Evolutionary conservation across 2,329 filamentous ascomycete genomes (phyloP), one percentile per base, ranked within the genome.

Genomic region (Hymenoscyphus albidus): DNA sequence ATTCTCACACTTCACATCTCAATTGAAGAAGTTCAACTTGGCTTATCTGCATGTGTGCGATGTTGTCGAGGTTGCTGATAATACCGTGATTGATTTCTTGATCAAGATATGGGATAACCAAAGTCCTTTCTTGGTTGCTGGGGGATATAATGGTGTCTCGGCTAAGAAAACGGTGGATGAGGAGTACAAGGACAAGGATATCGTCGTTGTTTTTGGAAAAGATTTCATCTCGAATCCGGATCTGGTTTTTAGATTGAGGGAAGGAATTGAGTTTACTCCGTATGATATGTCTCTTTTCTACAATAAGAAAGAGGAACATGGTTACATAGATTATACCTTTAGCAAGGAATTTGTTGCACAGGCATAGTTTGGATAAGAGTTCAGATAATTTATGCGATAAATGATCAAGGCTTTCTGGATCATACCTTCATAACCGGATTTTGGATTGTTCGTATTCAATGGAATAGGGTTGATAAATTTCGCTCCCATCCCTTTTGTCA

Each of bases 1-100:
- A 66, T 91, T 90, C 71, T 77, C 77, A 0, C 79, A 90, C 70
- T 72, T 89, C 7, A 79, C 86, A 55, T 70, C 76, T 39, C 79
- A 82, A 51, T 76, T 86, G 13, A 82, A 80, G 61, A 74, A 77
- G 35, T 73, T 87, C 1, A 79, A 82, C 1, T 76, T 91, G 14
- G 82, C 86, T 0, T 90, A 86, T 71, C 73, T 89, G 1, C 86
- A 89, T 72, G 77, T 90, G 7, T 27, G 51, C 2, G 74, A 70
- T 5, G 75, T 72, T 56, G 70, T 72, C 0, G 80, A 83, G 39
- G 48, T 74, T 2, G 79, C 82, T 1, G 72, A 75, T 5, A 38
- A 12, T 16, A 74, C 76, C 62, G 65, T 64, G 6, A 70, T 83
- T 63, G 77, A 81, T 38, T 81, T 80, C 70, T 72, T 83, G 61